These are phyloP conservation scores for Neonectria sp. DNA, from an alignment of 2,329 filamentous ascomycete species.

Conservation along the genomic window DNA sequence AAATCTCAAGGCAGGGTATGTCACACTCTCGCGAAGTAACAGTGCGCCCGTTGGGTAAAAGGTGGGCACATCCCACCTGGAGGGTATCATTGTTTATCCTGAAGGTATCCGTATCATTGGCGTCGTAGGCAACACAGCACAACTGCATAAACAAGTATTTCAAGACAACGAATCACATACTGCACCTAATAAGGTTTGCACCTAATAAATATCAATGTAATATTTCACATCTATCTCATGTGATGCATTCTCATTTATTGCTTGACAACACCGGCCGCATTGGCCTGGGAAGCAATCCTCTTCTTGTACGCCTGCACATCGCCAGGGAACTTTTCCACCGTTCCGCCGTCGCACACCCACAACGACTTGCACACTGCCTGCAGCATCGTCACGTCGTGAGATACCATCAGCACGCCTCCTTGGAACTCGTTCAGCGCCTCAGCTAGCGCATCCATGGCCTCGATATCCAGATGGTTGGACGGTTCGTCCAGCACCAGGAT, in stretches of 20 bases:
- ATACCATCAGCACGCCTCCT: conserved; percentile 98
- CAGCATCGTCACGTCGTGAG: conserved; percentile 98
- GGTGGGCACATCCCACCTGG: not conserved
- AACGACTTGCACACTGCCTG: conserved; percentile 95
- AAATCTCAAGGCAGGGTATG: not conserved
- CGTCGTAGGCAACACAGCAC: not conserved
- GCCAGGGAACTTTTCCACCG: conserved; percentile 95
- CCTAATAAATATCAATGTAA: not conserved
- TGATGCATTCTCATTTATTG: not conserved
- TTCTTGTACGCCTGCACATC: conserved; percentile 99
- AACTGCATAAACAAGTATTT: not conserved
- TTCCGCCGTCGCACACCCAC: conserved; percentile 97
- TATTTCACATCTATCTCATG: not conserved
- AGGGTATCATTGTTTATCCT: not conserved
- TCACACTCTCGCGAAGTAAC: not conserved
- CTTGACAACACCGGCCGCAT: conserved; percentile 88
- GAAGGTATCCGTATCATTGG: not conserved
- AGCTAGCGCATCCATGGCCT: conserved; percentile 96
- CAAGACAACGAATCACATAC: not conserved
- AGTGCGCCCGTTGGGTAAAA: not conserved
- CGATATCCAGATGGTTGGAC: conserved; percentile 98
- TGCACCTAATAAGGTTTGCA: not conserved
- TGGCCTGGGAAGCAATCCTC: conserved; percentile 90
- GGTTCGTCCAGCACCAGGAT: conserved; percentile 98
- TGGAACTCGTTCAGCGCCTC: conserved; percentile 88